These are phyloP conservation scores for Thielaviopsis ethacetica DNA, from an alignment of 2,329 filamentous ascomycete species.

Conservation along the genomic window DNA sequence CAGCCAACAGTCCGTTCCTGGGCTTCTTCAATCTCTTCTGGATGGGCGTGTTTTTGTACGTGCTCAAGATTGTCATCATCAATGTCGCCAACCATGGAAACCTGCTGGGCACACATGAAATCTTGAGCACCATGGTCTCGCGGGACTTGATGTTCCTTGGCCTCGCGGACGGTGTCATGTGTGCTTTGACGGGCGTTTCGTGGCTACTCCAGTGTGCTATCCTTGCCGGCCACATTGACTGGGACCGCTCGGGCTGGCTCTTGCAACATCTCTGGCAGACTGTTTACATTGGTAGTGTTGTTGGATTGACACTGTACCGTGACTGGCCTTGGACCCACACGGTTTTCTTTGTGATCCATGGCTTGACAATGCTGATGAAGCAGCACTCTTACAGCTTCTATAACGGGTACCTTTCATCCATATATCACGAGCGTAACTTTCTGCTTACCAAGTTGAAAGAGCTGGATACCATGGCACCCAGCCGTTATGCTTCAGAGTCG, in stretches of 20 bases:
- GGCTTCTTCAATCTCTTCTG: slow-evolving; percentile 72
- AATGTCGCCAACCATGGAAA: slow-evolving; percentile 57
- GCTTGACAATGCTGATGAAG: slow-evolving; percentile 67
- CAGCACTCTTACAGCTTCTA: slow-evolving; percentile 68
- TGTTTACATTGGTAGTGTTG: slow-evolving; percentile 41
- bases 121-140: slow-evolving; percentile 49
- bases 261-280: slow-evolving; percentile 61
- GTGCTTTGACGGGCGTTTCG: slow-evolving; percentile 45
- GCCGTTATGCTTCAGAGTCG: neutral
- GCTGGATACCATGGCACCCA: slow-evolving; percentile 26
- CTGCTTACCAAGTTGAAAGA: slow-evolving; percentile 35
- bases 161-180: slow-evolving; percentile 54
- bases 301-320: slow-evolving; percentile 50
- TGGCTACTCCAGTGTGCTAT: slow-evolving; percentile 49
- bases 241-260: slow-evolving; percentile 55
- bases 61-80: slow-evolving; percentile 47
- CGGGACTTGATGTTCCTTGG: slow-evolving; percentile 36
- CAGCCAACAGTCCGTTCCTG: slow-evolving; percentile 53
- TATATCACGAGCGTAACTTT: slow-evolving; percentile 33
- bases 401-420: slow-evolving; percentile 53
- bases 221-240: slow-evolving; percentile 41
- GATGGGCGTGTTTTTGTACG: slow-evolving; percentile 50
- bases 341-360: slow-evolving; percentile 60
- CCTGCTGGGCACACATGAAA: slow-evolving; percentile 53
- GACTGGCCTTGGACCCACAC: slow-evolving; percentile 77